Percentiles rank a stretch among this genome's conserved stretches.
Evolutionary conservation across 306 rosid genomes (phyloP).

Genomic region (Glycine soja): DNA sequence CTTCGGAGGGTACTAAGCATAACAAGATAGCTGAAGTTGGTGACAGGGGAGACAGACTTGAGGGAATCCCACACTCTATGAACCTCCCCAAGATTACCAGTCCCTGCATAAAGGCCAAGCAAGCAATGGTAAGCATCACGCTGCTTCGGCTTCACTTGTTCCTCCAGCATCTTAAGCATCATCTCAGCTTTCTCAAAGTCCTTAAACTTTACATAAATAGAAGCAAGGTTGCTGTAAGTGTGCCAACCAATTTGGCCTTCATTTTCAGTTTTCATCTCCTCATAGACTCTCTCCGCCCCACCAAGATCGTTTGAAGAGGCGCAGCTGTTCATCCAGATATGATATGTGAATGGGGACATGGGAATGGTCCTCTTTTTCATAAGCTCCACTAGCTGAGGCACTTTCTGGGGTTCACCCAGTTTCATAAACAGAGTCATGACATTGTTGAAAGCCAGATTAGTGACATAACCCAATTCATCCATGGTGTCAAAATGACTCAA

Average conservation of each 20-base stretch:
- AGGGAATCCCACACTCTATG: constrained; percentile 71
- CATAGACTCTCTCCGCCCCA: constrained; percentile 60
- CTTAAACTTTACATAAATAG: constrained; percentile 71
- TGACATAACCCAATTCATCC: constrained; percentile 57
- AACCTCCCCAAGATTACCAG: constrained; percentile 66
- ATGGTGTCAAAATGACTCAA: constrained; percentile 61
- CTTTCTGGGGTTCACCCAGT: constrained; percentile 65
- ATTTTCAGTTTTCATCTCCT: constrained; percentile 66
- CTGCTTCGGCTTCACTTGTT: constrained; percentile 48
- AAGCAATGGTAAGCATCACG: constrained; percentile 71
- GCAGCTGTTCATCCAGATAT: constrained; percentile 80
- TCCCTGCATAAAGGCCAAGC: constrained; percentile 74
- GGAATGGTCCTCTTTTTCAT: constrained; percentile 70
- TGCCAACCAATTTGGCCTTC: constrained; percentile 58
- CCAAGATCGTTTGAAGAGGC: constrained; percentile 58
- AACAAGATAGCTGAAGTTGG: constrained; percentile 69
- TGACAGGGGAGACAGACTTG: constrained; percentile 53
- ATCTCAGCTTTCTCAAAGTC: constrained; percentile 67
- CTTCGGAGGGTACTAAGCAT: constrained; percentile 74
- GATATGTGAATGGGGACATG: constrained; percentile 51
- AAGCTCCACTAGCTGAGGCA: constrained; percentile 54
- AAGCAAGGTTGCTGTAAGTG: constrained; percentile 75
- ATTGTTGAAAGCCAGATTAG: constrained; percentile 60
- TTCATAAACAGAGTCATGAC: constrained; percentile 75
- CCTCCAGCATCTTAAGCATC: constrained; percentile 63